Evolutionary conservation across 2,329 filamentous ascomycete genomes (phyloP).

Genomic region (Bertia moriformis): DNA sequence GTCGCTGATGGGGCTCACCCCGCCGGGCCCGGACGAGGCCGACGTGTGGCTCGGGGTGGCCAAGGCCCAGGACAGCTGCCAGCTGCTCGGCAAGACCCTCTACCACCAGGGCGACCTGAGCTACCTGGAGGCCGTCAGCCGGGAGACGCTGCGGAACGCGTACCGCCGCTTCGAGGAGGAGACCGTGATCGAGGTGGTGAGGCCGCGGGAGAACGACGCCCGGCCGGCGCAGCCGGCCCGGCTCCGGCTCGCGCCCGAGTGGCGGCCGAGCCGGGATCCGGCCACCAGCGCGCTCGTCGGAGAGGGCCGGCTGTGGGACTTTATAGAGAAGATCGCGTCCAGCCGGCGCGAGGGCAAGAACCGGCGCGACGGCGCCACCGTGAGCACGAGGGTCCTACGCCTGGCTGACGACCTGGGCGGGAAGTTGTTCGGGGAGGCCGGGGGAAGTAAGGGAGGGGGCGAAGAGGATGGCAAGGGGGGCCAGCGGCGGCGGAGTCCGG

Average conservation of each 20-base stretch:
- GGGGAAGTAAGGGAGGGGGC: conserved; percentile 24
- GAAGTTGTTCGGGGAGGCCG: conserved; percentile 55
- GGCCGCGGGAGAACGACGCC: conserved; percentile 53
- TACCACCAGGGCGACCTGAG: conserved; percentile 94
- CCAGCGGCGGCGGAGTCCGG: background rate
- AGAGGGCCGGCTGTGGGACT: conserved; percentile 76
- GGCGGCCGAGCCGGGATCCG: conserved; percentile 56
- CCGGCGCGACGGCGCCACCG: conserved; percentile 78
- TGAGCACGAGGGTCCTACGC: conserved; percentile 64
- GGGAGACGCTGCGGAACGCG: conserved; percentile 88
- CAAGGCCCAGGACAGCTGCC: conserved; percentile 67
- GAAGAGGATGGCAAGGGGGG: conserved; percentile 14
- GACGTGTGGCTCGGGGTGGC: conserved; percentile 66
- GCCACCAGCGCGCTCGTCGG: conserved; percentile 46
- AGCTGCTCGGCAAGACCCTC: conserved; percentile 81
- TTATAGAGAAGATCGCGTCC: conserved; percentile 74
- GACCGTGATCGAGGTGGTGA: conserved; percentile 66
- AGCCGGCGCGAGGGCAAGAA: conserved; percentile 89
- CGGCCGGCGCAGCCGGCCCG: conserved; percentile 42
- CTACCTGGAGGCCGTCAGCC: conserved; percentile 97
- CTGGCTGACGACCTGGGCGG: conserved; percentile 63
- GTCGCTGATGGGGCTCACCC: conserved; percentile 72
- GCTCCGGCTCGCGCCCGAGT: conserved; percentile 58
- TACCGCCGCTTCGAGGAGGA: conserved; percentile 85
- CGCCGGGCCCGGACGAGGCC: conserved; percentile 42